These are phyloP conservation scores for Cyclotella kingstonii DNA, from an alignment of 108 stramenopile genomes.

Conservation along the genomic window DNA sequence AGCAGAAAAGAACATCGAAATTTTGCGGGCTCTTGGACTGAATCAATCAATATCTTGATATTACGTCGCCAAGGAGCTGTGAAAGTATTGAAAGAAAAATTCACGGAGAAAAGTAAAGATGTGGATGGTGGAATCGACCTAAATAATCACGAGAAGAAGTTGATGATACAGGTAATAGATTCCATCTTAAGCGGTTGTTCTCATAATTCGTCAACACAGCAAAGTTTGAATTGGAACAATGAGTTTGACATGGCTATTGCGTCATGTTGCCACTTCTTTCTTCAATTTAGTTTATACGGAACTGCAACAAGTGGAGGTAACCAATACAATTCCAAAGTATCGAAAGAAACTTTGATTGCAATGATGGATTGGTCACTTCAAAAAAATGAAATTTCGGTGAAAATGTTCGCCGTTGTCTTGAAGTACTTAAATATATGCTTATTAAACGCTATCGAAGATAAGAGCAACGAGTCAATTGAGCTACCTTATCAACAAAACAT, in stretches of 20 bases:
- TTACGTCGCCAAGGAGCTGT: slow-evolving; percentile 1
- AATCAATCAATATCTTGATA: slow-evolving; percentile 11
- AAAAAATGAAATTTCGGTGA: slow-evolving; percentile 3
- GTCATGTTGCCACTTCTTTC: slow-evolving; percentile 10
- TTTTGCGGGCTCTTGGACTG: slow-evolving; percentile 1
- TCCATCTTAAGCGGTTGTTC: slow-evolving; percentile 23
- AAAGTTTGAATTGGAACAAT: slow-evolving; percentile 1
- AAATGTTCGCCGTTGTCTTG: slow-evolving; percentile 9
- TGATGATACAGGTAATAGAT: slow-evolving; percentile 25
- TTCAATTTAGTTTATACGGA: not conserved
- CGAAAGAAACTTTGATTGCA: slow-evolving; percentile 1
- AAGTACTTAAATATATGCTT: slow-evolving; percentile 17
- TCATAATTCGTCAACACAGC: not conserved
- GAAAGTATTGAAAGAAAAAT: not conserved
- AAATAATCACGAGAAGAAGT: not conserved
- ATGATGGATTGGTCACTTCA: slow-evolving; percentile 38
- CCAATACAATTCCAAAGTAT: not conserved
- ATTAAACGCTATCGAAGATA: slow-evolving; percentile 1
- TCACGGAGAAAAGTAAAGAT: not conserved
- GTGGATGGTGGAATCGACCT: not conserved
- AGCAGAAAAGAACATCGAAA: not conserved
- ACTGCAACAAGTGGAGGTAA: not conserved
- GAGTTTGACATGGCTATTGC: slow-evolving; percentile 18
- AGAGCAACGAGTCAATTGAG: not conserved
- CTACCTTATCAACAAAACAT: not conserved